A percentile compares a stretch with the other conserved stretches of the same genome.
Conservation (phyloP, 257 asterid species). For the Penstemon eatonii region DNA sequence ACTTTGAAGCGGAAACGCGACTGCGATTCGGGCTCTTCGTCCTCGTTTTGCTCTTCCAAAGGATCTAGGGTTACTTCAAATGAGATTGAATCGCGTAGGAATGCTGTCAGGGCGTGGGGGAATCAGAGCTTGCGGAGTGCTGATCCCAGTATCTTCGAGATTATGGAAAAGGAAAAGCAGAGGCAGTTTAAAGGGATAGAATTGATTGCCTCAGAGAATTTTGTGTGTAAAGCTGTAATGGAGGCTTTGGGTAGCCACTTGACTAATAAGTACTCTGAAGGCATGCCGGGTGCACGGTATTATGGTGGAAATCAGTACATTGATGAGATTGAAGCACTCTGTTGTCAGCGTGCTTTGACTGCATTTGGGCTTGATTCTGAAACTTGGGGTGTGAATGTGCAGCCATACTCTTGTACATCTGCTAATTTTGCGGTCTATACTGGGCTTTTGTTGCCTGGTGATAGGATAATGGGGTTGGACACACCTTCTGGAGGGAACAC, state of each 20-base stretch:
- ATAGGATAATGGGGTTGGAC: slow-evolving; percentile 92
- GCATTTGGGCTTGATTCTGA: slow-evolving; percentile 74
- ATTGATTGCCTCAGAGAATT: slow-evolving; percentile 85
- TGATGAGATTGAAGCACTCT: slow-evolving; percentile 78
- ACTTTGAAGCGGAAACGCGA: slow-evolving; percentile 67
- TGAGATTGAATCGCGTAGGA: slow-evolving; percentile 58
- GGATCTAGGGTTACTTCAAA: slow-evolving; percentile 37
- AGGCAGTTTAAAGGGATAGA: slow-evolving; percentile 84
- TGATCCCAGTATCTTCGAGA: slow-evolving; percentile 63
- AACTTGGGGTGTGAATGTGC: slow-evolving; percentile 92
- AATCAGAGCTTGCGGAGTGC: slow-evolving; percentile 60
- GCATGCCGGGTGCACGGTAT: slow-evolving; percentile 77
- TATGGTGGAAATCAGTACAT: slow-evolving; percentile 81
- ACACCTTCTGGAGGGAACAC: slow-evolving; percentile 91
- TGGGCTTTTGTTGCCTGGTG: slow-evolving; percentile 76
- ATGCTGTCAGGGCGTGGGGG: slow-evolving; percentile 76
- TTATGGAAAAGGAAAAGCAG: slow-evolving; percentile 84
- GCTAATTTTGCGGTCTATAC: slow-evolving; percentile 89
- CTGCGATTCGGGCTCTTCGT: slow-evolving; percentile 43
- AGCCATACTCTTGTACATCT: slow-evolving; percentile 83
- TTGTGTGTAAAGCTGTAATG: slow-evolving; percentile 79
- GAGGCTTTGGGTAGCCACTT: slow-evolving; percentile 87
- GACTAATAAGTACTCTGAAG: slow-evolving; percentile 87
- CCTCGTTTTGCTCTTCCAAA: slow-evolving; percentile 34
- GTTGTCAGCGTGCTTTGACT: slow-evolving; percentile 68